These are phyloP conservation scores for Syzygium oleosum DNA, from an alignment of 345 rosid species.

Conservation along the genomic window DNA sequence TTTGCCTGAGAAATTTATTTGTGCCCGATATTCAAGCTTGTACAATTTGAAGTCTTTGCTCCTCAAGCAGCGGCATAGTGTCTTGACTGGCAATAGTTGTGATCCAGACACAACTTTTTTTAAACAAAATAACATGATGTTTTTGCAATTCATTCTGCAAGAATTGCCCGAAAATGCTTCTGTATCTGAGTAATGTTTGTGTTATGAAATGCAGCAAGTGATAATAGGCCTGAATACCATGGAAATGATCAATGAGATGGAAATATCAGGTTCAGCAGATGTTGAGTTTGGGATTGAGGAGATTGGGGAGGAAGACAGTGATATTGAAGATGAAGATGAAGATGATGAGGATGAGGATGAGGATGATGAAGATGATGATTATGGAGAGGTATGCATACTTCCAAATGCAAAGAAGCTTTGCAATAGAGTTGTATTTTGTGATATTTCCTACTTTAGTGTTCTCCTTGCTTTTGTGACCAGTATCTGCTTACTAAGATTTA, in stretches of 20 bases:
- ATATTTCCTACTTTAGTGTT: not conserved
- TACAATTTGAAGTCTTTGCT: not conserved
- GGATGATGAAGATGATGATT: conserved; percentile 22
- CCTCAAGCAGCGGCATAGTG: not conserved
- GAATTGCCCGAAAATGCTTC: not conserved
- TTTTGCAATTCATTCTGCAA: not conserved
- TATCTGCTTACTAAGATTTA: not conserved
- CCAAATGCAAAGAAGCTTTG: not conserved
- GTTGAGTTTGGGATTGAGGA: conserved; percentile 63
- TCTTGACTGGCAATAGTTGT: not conserved
- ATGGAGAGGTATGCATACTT: conserved; percentile 42
- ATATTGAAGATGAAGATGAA: conserved; percentile 38
- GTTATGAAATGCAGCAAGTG: conserved; percentile 62
- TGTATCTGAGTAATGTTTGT: not conserved
- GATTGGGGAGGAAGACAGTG: conserved; percentile 53
- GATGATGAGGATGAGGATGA: conserved; percentile 22
- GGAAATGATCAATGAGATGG: conserved; percentile 76
- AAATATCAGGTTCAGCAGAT: conserved; percentile 53
- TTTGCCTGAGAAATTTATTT: not conserved
- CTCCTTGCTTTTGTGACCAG: not conserved
- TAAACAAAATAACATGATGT: not conserved
- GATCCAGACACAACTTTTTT: not conserved
- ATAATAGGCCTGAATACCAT: conserved; percentile 74
- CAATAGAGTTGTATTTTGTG: not conserved
- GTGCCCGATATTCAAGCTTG: not conserved